Conservation (phyloP, 768 basidiomycete species). For the Pisolithus orientalis region DNA sequence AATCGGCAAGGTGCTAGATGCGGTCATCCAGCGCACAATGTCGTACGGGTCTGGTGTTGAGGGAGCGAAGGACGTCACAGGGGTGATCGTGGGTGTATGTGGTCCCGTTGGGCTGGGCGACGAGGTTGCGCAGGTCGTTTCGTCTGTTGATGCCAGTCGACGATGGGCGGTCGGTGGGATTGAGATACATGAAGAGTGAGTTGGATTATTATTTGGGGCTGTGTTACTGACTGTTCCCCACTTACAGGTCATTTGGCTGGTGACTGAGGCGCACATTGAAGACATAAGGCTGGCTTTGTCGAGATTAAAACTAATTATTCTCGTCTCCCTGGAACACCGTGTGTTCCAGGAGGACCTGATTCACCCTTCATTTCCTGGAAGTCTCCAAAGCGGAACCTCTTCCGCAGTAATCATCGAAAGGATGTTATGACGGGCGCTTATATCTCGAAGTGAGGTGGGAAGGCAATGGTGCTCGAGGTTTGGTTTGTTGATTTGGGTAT, state of each 20-base stretch:
- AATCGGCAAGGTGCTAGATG: constrained; percentile 21
- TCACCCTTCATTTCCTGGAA: too few species aligned
- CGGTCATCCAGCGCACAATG: constrained; percentile 8
- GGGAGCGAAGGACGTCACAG: constrained; percentile 31
- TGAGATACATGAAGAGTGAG: constrained; percentile 41
- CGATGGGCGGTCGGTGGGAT: constrained; percentile 54
- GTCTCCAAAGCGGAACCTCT: too few species aligned
- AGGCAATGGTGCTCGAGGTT: too few species aligned
- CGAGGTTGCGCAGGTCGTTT: constrained; percentile 45
- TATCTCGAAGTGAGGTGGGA: too few species aligned
- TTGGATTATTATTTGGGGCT: neutral
- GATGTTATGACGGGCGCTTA: too few species aligned
- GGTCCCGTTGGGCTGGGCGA: constrained; percentile 50
- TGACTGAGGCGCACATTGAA: neutral
- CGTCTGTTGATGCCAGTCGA: constrained; percentile 38
- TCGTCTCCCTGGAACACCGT: too few species aligned
- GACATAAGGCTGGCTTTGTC: neutral
- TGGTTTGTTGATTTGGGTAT: too few species aligned
- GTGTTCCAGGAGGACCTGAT: too few species aligned
- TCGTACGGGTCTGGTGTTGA: constrained; percentile 16
- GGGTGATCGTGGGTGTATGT: constrained; percentile 59
- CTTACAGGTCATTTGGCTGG: constrained; percentile 4
- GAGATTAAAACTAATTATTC: too few species aligned
- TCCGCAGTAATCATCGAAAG: too few species aligned
- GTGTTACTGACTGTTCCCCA: neutral